Base-by-base conservation (phyloP, 768 basidiomycete species). In the Tremella fuciformis region DNA sequence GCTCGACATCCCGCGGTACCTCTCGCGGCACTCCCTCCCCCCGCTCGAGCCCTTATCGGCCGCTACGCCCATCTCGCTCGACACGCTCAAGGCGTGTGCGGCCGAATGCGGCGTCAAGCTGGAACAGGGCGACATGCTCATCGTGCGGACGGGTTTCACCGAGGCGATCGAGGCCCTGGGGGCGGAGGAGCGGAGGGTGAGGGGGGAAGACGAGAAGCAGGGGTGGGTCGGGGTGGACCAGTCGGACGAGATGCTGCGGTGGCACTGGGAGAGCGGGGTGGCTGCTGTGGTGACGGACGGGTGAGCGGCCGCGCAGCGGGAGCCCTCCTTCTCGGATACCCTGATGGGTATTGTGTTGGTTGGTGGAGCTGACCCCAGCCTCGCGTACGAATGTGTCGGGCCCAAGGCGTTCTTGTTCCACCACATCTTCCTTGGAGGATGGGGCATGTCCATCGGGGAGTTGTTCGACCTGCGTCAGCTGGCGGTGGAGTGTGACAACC, bases 181-280 rank as follows among this genome's bases (percentile, higher is more conserved):
- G 13, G 26, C 21, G 7, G 21, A 52, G 8, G 42, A 40, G 18
- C 29, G 50, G 13, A 24, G n/a, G n/a, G 25, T 16, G 22, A 34
- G 4, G 29, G 57, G 57, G 7, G 21, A 18, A 6, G 29, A 38
- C 3, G 46, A 1, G 9, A 6, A 4, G 4, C 29, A 34, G 11
- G 29, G 29, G 11, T 34, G 29, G 29, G 57, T 49, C 1, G 57
- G 57, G 4, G 40, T 59, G 16, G 37, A 59, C 7, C 50, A 37
- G 26, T 53, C 19, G 16, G 50, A 52, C 26, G 50, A 51, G 50
- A 41, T 37, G 9, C 11, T 59, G 16, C 37, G 46, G 39, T 59
- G 57, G 57, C 40, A 53, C 15, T 59, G 57, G 57, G n/a, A 51
- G 26, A 59, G 29, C n/a, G 57, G 57, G 19, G 34, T 59, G 25